These are phyloP conservation scores for Capsella rubella DNA, from an alignment of 441 rosid species.

Conservation along the genomic window DNA sequence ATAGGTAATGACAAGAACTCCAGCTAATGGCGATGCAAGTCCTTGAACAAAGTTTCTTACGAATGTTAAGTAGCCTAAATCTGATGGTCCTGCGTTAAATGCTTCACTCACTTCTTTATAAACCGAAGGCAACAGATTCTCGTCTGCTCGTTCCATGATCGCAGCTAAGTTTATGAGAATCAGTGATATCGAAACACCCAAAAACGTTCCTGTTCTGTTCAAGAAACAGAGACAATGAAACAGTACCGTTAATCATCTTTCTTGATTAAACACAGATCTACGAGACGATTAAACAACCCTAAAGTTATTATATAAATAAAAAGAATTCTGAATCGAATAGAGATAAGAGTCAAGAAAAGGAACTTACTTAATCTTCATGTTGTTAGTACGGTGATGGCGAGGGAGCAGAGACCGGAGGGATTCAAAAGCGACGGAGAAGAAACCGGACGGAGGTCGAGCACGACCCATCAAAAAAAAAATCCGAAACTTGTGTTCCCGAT, in stretches of 20 bases:
- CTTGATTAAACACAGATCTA: conserved; percentile 10
- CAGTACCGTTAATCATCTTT: conserved; percentile 22
- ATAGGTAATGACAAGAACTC: conserved; percentile 76
- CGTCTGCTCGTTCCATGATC: conserved; percentile 95
- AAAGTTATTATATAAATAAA: not conserved
- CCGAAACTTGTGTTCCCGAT: conserved; percentile 31
- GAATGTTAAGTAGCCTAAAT: conserved; percentile 94
- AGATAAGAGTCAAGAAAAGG: conserved; percentile 13
- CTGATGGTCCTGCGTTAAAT: conserved; percentile 89
- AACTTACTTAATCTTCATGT: conserved; percentile 47
- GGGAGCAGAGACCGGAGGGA: conserved; percentile 48
- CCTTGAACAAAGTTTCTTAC: conserved; percentile 95
- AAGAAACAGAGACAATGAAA: conserved; percentile 35
- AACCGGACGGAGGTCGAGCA: conserved; percentile 41
- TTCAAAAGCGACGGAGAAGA: conserved; percentile 41
- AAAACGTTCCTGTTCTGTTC: conserved; percentile 73
- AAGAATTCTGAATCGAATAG: not conserved
- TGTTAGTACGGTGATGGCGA: conserved; percentile 56
- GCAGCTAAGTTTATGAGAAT: conserved; percentile 90
- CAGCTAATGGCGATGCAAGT: conserved; percentile 86
- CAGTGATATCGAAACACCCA: conserved; percentile 84
- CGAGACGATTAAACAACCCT: not conserved
- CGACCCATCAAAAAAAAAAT: conserved; percentile 48
- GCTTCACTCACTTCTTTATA: conserved; percentile 99
- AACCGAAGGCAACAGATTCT: conserved; percentile 89